A percentile compares a stretch with the other conserved stretches of the same genome.
phyloP scores from a whole-genome alignment of 139 green algal species.

The Closterium sp. region DNA sequence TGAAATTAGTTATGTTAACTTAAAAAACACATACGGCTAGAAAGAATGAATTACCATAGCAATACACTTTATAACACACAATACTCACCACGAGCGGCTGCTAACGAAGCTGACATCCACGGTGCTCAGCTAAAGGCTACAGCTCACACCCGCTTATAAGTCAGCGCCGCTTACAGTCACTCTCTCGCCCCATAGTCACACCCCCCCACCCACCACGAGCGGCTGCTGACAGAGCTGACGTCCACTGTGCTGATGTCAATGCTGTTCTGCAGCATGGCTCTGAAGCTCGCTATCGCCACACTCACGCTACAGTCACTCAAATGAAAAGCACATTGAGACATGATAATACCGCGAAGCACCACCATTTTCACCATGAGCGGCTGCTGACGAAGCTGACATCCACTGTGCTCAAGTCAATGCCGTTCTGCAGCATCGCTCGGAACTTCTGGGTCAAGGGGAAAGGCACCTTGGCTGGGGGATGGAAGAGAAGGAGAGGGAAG shows the following conservation, averaged over 20 bases:
- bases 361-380: constrained; percentile 54
- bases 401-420: constrained; percentile 58
- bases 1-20: no score
- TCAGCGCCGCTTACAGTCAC: no score
- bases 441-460: constrained; percentile 63
- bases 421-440: constrained; percentile 61
- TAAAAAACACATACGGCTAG: not conserved
- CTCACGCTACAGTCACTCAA: not conserved
- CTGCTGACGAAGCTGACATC: constrained; percentile 63
- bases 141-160: constrained; percentile 60
- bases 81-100: not conserved
- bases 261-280: constrained; percentile 60
- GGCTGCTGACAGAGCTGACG: constrained; percentile 59
- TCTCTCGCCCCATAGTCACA: not conserved
- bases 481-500: not conserved
- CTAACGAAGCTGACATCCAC: constrained; percentile 54
- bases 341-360: not conserved
- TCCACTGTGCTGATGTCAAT: constrained; percentile 61
- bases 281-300: not conserved
- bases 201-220: constrained; percentile 53
- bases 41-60: not conserved
- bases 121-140: constrained; percentile 55
- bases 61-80: not conserved
- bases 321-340: not conserved
- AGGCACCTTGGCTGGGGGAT: constrained; percentile 55